Evolutionary conservation across 1,284 basidiomycete genomes (phyloP), one percentile per base, ranked within the genome.

Genomic region (Pseudozyma tsukubaensis): DNA sequence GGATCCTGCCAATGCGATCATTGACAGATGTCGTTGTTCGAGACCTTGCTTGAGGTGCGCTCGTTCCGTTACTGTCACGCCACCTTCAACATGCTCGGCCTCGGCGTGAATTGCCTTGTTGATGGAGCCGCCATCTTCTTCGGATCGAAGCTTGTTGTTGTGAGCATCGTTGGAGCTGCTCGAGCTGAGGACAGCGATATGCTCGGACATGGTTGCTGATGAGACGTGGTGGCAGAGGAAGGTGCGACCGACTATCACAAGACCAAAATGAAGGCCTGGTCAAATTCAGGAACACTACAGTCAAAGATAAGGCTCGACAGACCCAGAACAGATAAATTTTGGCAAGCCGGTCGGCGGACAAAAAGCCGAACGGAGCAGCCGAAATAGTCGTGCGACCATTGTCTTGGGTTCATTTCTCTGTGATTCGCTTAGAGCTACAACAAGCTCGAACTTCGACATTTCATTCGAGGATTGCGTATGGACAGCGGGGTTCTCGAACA

Each of bases 1-100:
- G 18, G 75, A 67, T 8, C 77, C 78, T 1, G 78, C 78, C 16
- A 80, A 52, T 1, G 78, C 76, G 4, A 80, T 69, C 78, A 80
- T 80, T 13, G 66, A 74, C 6, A 80, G 61, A 44, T 80, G 78
- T 16, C 78, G 76, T 24, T 76, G 63, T 14, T 62, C 71, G 12
- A 81, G 53, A 3, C 69, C 75, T 19, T 73, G 65, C 62, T 69
- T 71, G 47, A 80, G 71, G 21, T 69, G 60, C 0, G 50, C 53
- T 3, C 47, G 32, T 34, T 73, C 71, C 21, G 50, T 65, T 11
- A 14, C 24, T 16, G 61, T 69, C 32, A 73, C 65, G 8, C 58
- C 68, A 1, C 50, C 58, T 18, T 59, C 42, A 37, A 37, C 52
- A 12, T 54, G 34, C 6, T 54, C 54, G 4, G 11, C 55, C 5